These are phyloP conservation scores for Hyphodiscus sp. DNA, from an alignment of 2,329 filamentous ascomycete genomes.

Conservation along the genomic window DNA sequence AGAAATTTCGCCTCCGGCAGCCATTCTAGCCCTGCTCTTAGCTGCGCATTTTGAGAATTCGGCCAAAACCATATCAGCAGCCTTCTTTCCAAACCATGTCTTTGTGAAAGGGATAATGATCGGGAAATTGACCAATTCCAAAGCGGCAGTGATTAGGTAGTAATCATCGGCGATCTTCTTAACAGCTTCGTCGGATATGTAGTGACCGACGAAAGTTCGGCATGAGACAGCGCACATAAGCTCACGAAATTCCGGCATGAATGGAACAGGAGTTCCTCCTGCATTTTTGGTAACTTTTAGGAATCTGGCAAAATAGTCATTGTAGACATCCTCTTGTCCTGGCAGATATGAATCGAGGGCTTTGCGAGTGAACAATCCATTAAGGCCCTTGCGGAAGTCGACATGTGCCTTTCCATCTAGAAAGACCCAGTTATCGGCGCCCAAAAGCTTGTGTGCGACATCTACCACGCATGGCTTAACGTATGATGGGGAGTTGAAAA, in stretches of 20 bases:
- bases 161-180: constrained; percentile 96
- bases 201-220: constrained; percentile 95
- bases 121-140: constrained; percentile 97
- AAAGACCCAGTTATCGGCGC: constrained; percentile 93
- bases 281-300: constrained; percentile 66
- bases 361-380: constrained; percentile 86
- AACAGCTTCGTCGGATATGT: constrained; percentile 82
- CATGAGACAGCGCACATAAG: constrained; percentile 92
- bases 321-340: constrained; percentile 87
- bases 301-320: constrained; percentile 76
- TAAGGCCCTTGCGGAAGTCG: constrained; percentile 95
- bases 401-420: constrained; percentile 91
- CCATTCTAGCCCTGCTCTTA: constrained; percentile 90
- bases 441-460: constrained; percentile 85
- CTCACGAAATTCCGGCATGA: constrained; percentile 90
- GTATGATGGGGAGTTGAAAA: constrained; percentile 87
- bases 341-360: constrained; percentile 85
- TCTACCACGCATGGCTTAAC: constrained; percentile 98
- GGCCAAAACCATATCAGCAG: constrained; percentile 80
- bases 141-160: constrained; percentile 89
- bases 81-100: constrained; percentile 96
- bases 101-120: constrained; percentile 93
- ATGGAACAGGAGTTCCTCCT: constrained; percentile 69
- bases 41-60: constrained; percentile 90
- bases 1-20: constrained; percentile 73